A percentile compares a stretch with the other conserved stretches of the same genome.
These are phyloP conservation scores for Fusarium sp. DNA, from an alignment of 2,329 filamentous ascomycete species.

Conservation along the genomic window DNA sequence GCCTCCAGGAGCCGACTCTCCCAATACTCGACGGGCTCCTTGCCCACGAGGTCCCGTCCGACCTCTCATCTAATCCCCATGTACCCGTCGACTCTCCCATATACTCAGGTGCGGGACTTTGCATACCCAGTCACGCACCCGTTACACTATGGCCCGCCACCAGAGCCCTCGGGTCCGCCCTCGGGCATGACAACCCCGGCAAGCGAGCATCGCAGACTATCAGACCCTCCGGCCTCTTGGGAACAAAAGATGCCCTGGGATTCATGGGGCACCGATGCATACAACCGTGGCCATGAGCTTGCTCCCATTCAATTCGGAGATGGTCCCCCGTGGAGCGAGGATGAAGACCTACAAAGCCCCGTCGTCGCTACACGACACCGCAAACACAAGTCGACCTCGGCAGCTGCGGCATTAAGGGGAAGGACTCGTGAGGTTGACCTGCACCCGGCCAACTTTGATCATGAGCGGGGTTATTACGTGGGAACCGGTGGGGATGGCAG, in stretches of 20 bases:
- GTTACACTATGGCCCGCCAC: conserved; percentile 93
- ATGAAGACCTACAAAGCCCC: conserved; percentile 93
- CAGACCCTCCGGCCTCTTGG: conserved; percentile 83
- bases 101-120: conserved; percentile 95
- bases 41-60: conserved; percentile 78
- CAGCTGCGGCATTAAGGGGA: conserved; percentile 57
- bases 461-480: conserved; percentile 75
- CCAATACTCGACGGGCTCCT: conserved; percentile 81
- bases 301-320: conserved; percentile 87
- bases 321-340: conserved; percentile 93
- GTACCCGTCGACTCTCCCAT: conserved; percentile 86
- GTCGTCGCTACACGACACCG: conserved; percentile 87
- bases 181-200: conserved; percentile 87
- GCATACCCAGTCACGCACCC: conserved; percentile 87
- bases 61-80: conserved; percentile 84
- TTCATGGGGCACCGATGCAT: conserved; percentile 64
- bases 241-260: conserved; percentile 75
- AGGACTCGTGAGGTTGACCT: conserved; percentile 60
- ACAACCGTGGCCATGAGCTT: conserved; percentile 75
- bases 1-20: conserved; percentile 85
- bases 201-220: conserved; percentile 84
- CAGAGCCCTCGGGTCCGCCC: conserved; percentile 75
- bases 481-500: conserved; percentile 76
- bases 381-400: conserved; percentile 81
- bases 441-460: conserved; percentile 64